Base-by-base conservation (phyloP, 331 rosid genomes). In the Quercus tomentella region DNA sequence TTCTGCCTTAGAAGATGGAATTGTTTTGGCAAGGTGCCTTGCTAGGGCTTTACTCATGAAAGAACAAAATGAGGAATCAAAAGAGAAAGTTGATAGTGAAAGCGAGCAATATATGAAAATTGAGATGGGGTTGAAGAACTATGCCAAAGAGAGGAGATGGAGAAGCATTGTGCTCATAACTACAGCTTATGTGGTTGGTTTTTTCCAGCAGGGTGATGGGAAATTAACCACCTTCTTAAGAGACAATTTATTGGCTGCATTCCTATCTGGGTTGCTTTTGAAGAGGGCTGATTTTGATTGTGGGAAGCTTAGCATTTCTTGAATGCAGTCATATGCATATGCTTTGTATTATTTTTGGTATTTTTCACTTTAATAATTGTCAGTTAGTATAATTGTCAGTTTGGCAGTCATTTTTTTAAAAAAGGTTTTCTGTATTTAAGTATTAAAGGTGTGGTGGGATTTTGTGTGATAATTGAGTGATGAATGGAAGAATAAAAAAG, bases 1-100 rank as follows among this genome's bases (percentile, higher is more conserved):
- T 73, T 54, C 82, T 81, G 89, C 95, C 12, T 74, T 92, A 57
- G 97, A 90, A 25, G 97, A 89, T 15, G 91, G 85, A 4, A 65
- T 90, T n/a, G 87, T 89, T 67, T 80, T 92, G 11, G 89, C 95
- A 0, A 86, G 93, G 78, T 86, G 85, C 56, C 55, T 89, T 0
- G 84, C 77, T 1, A 85, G 81, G 80, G 90, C 84, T 0, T 25
- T 89, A 37, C 67, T 62, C 6, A 56, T 7, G 75, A 51, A 14
- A 18, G 65, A 21, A 28, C 45, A 8, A 41, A 41, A 4, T 1
- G 12, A 15, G 4, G 55, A 73, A 52, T 55, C 7, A 15, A 55
- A 31, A 51, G 80, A 68, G 6, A 20, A 61, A 23, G 14, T 21
- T 4, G 75, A 70, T 6, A 73, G 75, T 5, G 76, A 18, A 26